Evolutionary conservation across 768 basidiomycete genomes (phyloP).

Genomic region (Tubosaeta sp.): DNA sequence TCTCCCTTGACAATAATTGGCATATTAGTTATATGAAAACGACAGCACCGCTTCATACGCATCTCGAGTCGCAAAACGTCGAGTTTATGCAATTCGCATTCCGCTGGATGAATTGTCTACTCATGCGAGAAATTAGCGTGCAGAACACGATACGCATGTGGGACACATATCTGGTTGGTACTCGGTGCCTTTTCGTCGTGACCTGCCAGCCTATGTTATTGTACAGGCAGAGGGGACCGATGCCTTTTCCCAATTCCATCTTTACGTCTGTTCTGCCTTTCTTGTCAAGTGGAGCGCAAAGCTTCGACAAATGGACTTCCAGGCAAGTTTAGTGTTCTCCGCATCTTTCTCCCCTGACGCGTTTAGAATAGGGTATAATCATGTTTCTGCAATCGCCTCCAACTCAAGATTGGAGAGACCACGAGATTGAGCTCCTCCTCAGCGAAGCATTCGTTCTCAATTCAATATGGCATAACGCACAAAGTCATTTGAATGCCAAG

Average conservation of each 20-base stretch:
- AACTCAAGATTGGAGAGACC: slow-evolving; percentile 92
- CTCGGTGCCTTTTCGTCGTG: background rate
- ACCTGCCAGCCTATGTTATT: background rate
- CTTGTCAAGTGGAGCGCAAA: slow-evolving; percentile 94
- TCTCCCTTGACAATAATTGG: background rate
- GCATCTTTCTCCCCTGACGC: background rate
- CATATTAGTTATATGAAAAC: background rate
- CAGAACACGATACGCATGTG: slow-evolving; percentile 98
- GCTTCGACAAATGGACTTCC: slow-evolving; percentile 95
- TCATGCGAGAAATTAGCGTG: slow-evolving; percentile 98
- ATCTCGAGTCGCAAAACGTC: slow-evolving; percentile 87
- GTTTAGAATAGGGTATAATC: slow-evolving; percentile 76
- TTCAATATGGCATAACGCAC: slow-evolving; percentile 90
- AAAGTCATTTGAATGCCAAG: slow-evolving; percentile 75
- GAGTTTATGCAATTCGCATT: slow-evolving; percentile 99
- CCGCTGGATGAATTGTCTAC: slow-evolving; percentile 98
- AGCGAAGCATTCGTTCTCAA: slow-evolving; percentile 94
- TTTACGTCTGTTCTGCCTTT: slow-evolving; percentile 98
- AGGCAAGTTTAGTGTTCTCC: slow-evolving; percentile 48
- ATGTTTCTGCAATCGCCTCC: slow-evolving; percentile 96
- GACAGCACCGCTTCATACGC: slow-evolving; percentile 77
- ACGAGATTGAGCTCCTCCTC: slow-evolving; percentile 92
- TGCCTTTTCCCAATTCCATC: slow-evolving; percentile 97
- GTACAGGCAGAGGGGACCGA: slow-evolving; percentile 91
- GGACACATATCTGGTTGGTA: slow-evolving; percentile 94